Percentiles rank a stretch among this genome's conserved stretches.
These are phyloP conservation scores for Plantago lanceolata DNA, from an alignment of 305 asterid genomes.

Conservation along the genomic window DNA sequence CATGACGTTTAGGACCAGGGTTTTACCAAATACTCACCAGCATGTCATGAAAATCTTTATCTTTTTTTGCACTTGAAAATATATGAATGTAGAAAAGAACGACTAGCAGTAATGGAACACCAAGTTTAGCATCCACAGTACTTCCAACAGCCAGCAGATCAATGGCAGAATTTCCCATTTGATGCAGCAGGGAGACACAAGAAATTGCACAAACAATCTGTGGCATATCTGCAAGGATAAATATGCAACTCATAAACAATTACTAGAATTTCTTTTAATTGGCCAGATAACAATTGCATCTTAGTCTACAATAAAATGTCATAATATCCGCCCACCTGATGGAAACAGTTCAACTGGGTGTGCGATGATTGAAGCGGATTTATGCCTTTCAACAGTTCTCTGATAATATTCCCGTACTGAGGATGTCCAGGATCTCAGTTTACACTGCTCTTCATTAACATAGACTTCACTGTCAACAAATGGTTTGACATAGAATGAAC, in stretches of 20 bases:
- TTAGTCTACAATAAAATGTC: neutral
- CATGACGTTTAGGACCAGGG: constrained; percentile 17
- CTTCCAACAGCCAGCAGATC: constrained; percentile 63
- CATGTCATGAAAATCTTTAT: constrained; percentile 43
- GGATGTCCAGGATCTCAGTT: constrained; percentile 46
- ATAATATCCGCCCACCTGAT: constrained; percentile 38
- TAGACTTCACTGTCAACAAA: constrained; percentile 27
- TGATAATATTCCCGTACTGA: constrained; percentile 47
- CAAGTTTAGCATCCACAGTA: constrained; percentile 61
- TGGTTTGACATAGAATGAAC: constrained; percentile 40
- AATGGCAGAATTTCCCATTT: constrained; percentile 42
- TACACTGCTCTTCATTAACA: constrained; percentile 33
- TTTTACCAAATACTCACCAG: constrained; percentile 57
- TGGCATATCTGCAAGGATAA: constrained; percentile 62
- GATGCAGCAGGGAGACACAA: constrained; percentile 68
- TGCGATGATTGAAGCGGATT: constrained; percentile 36
- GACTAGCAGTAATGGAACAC: constrained; percentile 68
- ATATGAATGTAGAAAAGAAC: constrained; percentile 65
- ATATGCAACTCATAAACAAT: constrained; percentile 15
- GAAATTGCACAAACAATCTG: constrained; percentile 63
- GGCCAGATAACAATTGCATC: constrained; percentile 11
- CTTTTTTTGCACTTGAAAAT: constrained; percentile 48
- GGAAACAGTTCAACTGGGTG: constrained; percentile 43
- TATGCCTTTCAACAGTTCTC: constrained; percentile 39
- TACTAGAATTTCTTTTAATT: constrained; percentile 5